phyloP scores from a whole-genome alignment of 371 early-diverging fungal species.

The Mucor ambiguus region DNA sequence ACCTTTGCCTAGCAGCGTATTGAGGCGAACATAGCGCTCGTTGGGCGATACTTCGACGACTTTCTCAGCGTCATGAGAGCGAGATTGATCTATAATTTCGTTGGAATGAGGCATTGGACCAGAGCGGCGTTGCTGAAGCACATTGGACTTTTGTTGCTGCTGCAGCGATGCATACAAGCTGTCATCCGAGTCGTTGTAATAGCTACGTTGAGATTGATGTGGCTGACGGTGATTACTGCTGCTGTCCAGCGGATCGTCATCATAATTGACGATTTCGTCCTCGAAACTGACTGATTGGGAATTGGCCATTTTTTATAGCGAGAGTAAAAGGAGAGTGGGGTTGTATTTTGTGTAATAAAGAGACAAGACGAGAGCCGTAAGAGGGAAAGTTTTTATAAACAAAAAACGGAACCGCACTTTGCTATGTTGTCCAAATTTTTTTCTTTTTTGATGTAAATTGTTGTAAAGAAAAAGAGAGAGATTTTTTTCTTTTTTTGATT shows the following conservation, averaged over 20 bases:
- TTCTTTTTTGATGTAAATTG: neutral
- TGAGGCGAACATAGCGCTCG: constrained; percentile 67
- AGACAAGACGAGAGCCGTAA: constrained; percentile 7
- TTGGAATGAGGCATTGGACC: constrained; percentile 14
- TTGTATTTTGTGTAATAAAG: neutral
- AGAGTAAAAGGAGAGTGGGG: neutral
- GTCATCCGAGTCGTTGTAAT: constrained; percentile 16
- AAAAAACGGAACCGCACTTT: constrained; percentile 8
- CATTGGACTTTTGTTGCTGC: constrained; percentile 1
- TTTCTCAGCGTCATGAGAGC: constrained; percentile 60
- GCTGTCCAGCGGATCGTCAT: constrained; percentile 28
- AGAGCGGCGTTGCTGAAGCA: constrained; percentile 13
- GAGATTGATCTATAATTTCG: constrained; percentile 44
- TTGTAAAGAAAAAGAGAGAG: constrained; percentile 1
- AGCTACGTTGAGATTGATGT: neutral
- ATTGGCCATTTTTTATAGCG: constrained; percentile 17
- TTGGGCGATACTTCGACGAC: constrained; percentile 74
- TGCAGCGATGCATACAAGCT: constrained; percentile 11
- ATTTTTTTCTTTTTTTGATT: neutral
- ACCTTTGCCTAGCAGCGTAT: constrained; percentile 66
- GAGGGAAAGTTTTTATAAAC: constrained; percentile 8
- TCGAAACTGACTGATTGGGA: constrained; percentile 26
- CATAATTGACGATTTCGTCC: constrained; percentile 24
- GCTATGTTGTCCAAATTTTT: neutral
- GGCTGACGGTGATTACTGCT: constrained; percentile 1